These are phyloP conservation scores for Pseudocercospora musae DNA, from an alignment of 2,329 filamentous ascomycete species.

Conservation along the genomic window DNA sequence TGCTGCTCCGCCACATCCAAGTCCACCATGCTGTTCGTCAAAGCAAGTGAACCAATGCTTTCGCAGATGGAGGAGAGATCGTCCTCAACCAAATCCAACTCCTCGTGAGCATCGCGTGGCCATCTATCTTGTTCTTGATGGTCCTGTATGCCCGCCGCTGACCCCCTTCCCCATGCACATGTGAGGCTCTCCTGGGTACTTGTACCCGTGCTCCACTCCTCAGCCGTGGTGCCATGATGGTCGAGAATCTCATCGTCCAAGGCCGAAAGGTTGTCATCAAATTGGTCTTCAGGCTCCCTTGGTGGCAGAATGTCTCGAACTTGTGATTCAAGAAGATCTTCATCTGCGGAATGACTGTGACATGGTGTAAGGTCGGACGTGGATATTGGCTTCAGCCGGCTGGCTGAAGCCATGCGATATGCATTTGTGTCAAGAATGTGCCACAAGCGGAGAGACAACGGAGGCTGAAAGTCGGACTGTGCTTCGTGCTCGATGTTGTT, in stretches of 20 bases:
- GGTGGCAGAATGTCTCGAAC: neutral
- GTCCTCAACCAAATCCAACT: neutral
- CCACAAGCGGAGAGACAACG: constrained; percentile 6
- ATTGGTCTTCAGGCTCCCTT: neutral
- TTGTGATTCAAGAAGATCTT: neutral
- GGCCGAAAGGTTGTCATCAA: neutral
- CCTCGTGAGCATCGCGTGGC: neutral
- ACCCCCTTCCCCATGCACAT: neutral
- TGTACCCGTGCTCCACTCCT: neutral
- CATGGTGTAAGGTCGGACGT: neutral
- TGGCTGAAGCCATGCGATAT: neutral
- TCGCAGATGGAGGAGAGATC: neutral
- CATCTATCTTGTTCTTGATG: neutral
- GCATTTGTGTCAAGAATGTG: neutral
- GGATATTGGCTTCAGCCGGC: neutral
- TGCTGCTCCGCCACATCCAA: neutral
- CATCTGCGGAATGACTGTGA: neutral
- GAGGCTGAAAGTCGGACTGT: neutral
- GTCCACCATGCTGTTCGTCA: neutral
- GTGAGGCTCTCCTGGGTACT: neutral
- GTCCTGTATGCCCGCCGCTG: neutral
- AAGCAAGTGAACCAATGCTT: neutral
- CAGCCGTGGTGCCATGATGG: neutral
- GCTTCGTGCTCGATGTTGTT: neutral
- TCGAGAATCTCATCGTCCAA: neutral